A percentile compares a stretch with the other conserved stretches of the same genome.
phyloP scores from a whole-genome alignment of 1,139 yeast species.

The Tardiomyces blankii region DNA sequence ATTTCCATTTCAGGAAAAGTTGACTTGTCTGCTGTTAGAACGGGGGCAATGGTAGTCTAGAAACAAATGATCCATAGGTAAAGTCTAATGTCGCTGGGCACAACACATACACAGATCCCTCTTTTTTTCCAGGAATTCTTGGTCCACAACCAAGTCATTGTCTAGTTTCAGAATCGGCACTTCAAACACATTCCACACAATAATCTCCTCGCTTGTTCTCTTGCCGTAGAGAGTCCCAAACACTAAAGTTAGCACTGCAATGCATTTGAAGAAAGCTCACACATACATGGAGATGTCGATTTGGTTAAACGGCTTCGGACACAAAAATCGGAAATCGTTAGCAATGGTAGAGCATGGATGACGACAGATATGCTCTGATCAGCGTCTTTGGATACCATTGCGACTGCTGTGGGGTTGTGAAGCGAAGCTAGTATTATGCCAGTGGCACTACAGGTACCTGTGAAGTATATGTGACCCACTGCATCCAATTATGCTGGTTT shows the following conservation, averaged over 20 bases:
- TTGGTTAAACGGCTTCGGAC: slow-evolving; percentile 15
- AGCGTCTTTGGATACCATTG: neutral
- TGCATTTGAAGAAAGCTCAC: neutral
- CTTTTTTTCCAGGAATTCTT: slow-evolving; percentile 14
- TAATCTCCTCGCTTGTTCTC: slow-evolving; percentile 18
- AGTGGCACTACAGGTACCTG: neutral
- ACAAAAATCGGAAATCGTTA: slow-evolving; percentile 26
- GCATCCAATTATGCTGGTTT: neutral
- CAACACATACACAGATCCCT: slow-evolving; percentile 15
- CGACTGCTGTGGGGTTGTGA: neutral
- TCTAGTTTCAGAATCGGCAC: slow-evolving; percentile 8
- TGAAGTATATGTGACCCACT: neutral
- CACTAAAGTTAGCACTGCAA: slow-evolving; percentile 10
- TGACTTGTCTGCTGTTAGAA: slow-evolving; percentile 13
- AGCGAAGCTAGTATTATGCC: neutral
- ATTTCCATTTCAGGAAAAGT: slow-evolving; percentile 24
- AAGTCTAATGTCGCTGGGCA: neutral
- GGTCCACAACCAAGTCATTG: slow-evolving; percentile 13
- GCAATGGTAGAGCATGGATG: slow-evolving; percentile 26
- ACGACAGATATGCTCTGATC: neutral
- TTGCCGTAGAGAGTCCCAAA: slow-evolving; percentile 26
- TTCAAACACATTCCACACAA: slow-evolving; percentile 25
- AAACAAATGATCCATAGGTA: neutral
- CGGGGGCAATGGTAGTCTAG: neutral
- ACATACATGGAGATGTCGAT: neutral